Conservation (phyloP, 2,329 filamentous ascomycete species). For the Colletotrichum australisinense region DNA sequence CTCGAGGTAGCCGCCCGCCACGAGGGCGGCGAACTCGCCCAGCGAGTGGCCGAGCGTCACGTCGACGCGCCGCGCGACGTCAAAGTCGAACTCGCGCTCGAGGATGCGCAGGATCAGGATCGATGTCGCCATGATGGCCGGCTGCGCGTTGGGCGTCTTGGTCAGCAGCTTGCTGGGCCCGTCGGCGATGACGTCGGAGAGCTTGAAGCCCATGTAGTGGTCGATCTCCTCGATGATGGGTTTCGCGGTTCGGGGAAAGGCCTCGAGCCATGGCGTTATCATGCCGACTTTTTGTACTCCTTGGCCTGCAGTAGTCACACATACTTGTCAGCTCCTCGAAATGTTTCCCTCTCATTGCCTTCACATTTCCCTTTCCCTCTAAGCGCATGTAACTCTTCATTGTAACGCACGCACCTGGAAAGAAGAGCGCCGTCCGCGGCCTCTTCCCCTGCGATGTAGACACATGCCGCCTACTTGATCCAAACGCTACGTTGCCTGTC, state of each 20-base stretch:
- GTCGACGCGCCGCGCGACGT: constrained; percentile 76
- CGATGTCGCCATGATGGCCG: constrained; percentile 95
- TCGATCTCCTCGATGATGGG: constrained; percentile 91
- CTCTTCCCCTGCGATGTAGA: constrained; percentile 50
- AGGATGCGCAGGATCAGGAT: constrained; percentile 90
- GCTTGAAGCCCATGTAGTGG: constrained; percentile 75
- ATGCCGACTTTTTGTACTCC: constrained; percentile 92
- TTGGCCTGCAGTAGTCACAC: constrained; percentile 68
- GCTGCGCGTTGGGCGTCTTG: constrained; percentile 88
- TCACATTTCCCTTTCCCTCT: neutral
- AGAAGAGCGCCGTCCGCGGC: constrained; percentile 69
- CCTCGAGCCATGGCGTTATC: constrained; percentile 85
- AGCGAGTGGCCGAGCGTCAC: constrained; percentile 90
- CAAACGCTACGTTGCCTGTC: constrained; percentile 37
- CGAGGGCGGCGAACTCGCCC: constrained; percentile 92
- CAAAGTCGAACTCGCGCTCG: constrained; percentile 86
- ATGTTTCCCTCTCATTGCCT: neutral
- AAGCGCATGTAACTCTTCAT: neutral
- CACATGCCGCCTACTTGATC: constrained; percentile 38
- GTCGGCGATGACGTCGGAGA: constrained; percentile 82
- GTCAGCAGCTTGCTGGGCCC: constrained; percentile 84
- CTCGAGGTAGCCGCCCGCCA: constrained; percentile 82
- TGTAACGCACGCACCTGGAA: constrained; percentile 58
- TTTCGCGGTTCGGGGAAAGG: constrained; percentile 82
- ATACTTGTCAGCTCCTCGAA: neutral